Evolutionary conservation across 805 yeast species (phyloP).

Genomic region (Kodamaea fukazawae): DNA sequence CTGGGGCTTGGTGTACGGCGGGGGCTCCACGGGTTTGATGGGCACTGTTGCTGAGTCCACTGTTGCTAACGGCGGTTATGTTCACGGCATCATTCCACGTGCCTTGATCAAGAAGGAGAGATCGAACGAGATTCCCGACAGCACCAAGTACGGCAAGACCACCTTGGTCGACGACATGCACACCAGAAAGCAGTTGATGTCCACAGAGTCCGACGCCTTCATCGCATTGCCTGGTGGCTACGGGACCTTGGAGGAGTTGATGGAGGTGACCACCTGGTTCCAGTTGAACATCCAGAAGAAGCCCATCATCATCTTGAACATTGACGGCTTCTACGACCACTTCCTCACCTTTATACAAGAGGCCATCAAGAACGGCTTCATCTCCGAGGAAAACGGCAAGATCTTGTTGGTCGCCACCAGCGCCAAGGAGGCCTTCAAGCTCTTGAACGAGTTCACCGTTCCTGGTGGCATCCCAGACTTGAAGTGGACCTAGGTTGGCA

Average conservation of each 20-base stretch:
- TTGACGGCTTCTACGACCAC: slow-evolving; percentile 76
- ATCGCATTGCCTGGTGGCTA: slow-evolving; percentile 91
- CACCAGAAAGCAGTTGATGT: slow-evolving; percentile 84
- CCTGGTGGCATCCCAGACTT: slow-evolving; percentile 75
- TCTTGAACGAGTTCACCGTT: slow-evolving; percentile 56
- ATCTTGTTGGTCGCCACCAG: slow-evolving; percentile 68
- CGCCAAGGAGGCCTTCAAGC: slow-evolving; percentile 63
- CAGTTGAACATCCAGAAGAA: slow-evolving; percentile 83
- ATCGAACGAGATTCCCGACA: slow-evolving; percentile 60
- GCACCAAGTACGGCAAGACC: slow-evolving; percentile 65
- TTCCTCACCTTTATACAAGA: slow-evolving; percentile 59
- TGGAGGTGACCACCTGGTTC: slow-evolving; percentile 89
- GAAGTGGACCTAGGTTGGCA: slow-evolving; percentile 47
- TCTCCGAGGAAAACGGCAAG: slow-evolving; percentile 61
- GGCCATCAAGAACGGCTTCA: slow-evolving; percentile 64
- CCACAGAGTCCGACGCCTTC: slow-evolving; percentile 79
- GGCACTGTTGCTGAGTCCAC: slow-evolving; percentile 70
- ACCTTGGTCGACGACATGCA: slow-evolving; percentile 87
- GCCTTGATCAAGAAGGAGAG: slow-evolving; percentile 77
- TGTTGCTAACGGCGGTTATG: slow-evolving; percentile 58
- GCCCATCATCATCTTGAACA: slow-evolving; percentile 76
- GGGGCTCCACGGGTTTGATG: slow-evolving; percentile 85
- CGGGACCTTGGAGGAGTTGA: slow-evolving; percentile 84
- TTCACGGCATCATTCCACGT: slow-evolving; percentile 84
- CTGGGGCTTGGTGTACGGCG: slow-evolving; percentile 85